Percentiles rank a stretch among this genome's conserved stretches.
phyloP scores from a whole-genome alignment of 2,329 filamentous ascomycete species.

The Epichloe aotearoae region DNA sequence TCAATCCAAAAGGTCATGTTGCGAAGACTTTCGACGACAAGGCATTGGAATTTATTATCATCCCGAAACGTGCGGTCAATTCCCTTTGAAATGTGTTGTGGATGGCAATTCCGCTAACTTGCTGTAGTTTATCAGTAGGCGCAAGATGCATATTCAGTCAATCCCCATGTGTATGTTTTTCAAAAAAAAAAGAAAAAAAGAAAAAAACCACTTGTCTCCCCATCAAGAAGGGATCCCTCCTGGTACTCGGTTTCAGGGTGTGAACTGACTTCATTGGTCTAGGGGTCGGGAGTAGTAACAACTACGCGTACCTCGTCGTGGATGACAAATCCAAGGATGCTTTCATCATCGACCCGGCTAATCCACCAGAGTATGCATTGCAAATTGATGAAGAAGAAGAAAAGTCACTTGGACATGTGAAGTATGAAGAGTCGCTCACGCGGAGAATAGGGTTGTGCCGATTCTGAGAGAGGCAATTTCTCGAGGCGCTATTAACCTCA shows the following conservation, averaged over 20 bases:
- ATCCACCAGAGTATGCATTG: conserved; percentile 55
- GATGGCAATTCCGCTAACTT: not conserved
- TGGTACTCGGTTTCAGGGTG: not conserved
- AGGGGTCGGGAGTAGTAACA: conserved; percentile 70
- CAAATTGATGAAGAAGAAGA: not conserved
- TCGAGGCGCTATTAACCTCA: conserved; percentile 64
- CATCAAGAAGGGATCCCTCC: not conserved
- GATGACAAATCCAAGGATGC: conserved; percentile 69
- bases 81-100: not conserved
- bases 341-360: conserved; percentile 67
- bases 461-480: conserved; percentile 61
- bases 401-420: not conserved
- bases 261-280: not conserved
- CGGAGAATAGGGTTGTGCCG: conserved; percentile 38
- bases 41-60: not conserved
- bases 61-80: not conserved
- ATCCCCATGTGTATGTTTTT: conserved; percentile 78
- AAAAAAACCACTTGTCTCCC: not conserved
- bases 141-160: conserved; percentile 67
- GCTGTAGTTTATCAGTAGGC: conserved; percentile 6
- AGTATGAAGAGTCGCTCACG: conserved; percentile 4
- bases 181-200: no score
- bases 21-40: not conserved
- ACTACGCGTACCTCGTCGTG: conserved; percentile 74
- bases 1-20: not conserved